These are phyloP conservation scores for Psidium friedrichsthalianum DNA, from an alignment of 345 rosid species.

Conservation along the genomic window DNA sequence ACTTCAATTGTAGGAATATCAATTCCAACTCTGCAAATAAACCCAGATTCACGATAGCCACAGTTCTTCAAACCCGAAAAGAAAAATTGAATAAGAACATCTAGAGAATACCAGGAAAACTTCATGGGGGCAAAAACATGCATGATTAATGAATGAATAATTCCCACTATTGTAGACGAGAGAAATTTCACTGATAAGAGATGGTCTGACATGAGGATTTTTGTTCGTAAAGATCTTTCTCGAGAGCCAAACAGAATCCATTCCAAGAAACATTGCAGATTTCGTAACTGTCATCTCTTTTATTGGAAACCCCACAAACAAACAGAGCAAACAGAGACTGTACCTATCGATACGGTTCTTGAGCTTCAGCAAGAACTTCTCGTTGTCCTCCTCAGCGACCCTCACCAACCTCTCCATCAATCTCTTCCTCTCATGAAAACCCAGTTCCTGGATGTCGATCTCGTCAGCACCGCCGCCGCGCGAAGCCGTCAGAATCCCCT, in stretches of 20 bases:
- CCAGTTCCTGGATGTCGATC: constrained; percentile 24
- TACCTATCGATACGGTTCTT: constrained; percentile 8
- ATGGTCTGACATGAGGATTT: not conserved
- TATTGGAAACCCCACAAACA: not conserved
- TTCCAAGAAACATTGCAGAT: not conserved
- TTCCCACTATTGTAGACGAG: not conserved
- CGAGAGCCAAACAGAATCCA: not conserved
- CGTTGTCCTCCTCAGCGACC: constrained; percentile 30
- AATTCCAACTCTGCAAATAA: constrained; percentile 33
- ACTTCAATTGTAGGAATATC: constrained; percentile 45
- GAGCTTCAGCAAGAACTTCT: constrained; percentile 18
- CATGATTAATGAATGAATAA: not conserved
- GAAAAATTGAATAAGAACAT: not conserved
- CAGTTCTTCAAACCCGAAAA: not conserved
- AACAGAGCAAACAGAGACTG: not conserved
- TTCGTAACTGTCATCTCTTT: not conserved
- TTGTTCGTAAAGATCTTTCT: not conserved
- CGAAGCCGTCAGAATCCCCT: constrained; percentile 17
- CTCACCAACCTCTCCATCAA: constrained; percentile 25
- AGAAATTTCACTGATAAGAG: not conserved
- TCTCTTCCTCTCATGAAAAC: constrained; percentile 19
- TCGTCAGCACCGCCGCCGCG: constrained; percentile 2
- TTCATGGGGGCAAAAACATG: not conserved
- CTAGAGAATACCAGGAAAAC: not conserved
- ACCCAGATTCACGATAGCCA: not conserved